These are phyloP conservation scores for Flaveria brownii DNA, from an alignment of 129 eudicot genomes.

Conservation along the genomic window DNA sequence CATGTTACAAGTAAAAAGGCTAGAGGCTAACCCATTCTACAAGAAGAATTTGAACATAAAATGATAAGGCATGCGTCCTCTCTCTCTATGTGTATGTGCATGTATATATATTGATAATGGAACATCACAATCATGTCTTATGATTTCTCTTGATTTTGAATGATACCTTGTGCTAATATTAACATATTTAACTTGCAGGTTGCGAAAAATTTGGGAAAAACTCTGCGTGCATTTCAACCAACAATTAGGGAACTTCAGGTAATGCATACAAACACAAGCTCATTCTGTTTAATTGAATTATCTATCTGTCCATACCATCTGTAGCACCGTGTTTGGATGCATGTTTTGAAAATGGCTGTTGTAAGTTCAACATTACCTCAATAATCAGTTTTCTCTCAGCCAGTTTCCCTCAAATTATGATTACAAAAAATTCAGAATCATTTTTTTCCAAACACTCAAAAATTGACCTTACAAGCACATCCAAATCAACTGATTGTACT, in stretches of 20 bases:
- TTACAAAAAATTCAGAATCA: not conserved
- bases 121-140: not conserved
- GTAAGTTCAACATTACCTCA: not conserved
- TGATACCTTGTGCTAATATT: conserved; percentile 7
- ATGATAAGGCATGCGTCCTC: too few relatives aligned
- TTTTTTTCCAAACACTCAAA: not conserved
- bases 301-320: not conserved
- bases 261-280: conserved; percentile 18
- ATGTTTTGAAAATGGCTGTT: not conserved
- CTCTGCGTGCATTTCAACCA: conserved; percentile 83
- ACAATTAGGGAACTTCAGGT: conserved; percentile 97
- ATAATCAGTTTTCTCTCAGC: conserved; percentile 2
- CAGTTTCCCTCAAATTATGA: not conserved
- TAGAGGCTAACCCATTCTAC: too few relatives aligned
- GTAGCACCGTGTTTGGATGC: not conserved
- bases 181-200: conserved; percentile 48
- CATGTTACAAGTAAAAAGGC: too few relatives aligned
- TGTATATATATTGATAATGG: not conserved
- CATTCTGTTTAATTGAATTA: too few relatives aligned
- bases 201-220: conserved; percentile 85
- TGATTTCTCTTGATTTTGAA: not conserved
- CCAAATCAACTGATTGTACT: not conserved
- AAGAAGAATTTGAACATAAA: too few relatives aligned
- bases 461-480: not conserved
- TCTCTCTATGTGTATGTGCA: too few relatives aligned